These are phyloP conservation scores for Dactylellina parvicollis DNA, from an alignment of 2,329 filamentous ascomycete genomes.

Conservation along the genomic window DNA sequence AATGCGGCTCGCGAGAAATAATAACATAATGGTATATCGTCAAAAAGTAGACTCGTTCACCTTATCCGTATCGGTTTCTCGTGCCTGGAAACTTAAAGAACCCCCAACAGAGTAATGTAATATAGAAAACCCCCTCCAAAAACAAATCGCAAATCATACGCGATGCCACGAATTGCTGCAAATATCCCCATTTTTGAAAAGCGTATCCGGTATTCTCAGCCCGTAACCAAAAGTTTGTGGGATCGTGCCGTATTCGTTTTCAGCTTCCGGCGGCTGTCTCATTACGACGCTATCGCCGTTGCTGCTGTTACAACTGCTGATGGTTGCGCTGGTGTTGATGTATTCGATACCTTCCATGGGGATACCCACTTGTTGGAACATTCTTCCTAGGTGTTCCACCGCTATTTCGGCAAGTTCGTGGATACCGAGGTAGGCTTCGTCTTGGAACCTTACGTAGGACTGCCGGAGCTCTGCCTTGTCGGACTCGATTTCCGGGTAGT, in stretches of 20 bases:
- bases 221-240: conserved; percentile 44
- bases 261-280: background rate
- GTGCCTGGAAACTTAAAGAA: no score
- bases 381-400: conserved; percentile 35
- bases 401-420: conserved; percentile 47
- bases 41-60: no score
- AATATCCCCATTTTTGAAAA: conserved; percentile 47
- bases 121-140: no score
- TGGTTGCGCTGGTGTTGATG: background rate
- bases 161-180: conserved; percentile 41
- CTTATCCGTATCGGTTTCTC: no score
- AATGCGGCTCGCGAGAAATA: background rate
- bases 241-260: conserved; percentile 22
- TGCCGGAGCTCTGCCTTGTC: conserved; percentile 46
- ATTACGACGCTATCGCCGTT: background rate
- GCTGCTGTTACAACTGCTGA: background rate
- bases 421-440: conserved; percentile 43
- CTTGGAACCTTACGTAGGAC: conserved; percentile 43
- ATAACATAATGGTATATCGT: background rate
- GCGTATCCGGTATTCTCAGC: conserved; percentile 41
- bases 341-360: conserved; percentile 45
- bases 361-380: conserved; percentile 48
- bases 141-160: conserved; percentile 9
- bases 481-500: conserved; percentile 42
- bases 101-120: no score